These are phyloP conservation scores for Spinacia oleracea DNA, from an alignment of 179 eudicot species.

Conservation along the genomic window DNA sequence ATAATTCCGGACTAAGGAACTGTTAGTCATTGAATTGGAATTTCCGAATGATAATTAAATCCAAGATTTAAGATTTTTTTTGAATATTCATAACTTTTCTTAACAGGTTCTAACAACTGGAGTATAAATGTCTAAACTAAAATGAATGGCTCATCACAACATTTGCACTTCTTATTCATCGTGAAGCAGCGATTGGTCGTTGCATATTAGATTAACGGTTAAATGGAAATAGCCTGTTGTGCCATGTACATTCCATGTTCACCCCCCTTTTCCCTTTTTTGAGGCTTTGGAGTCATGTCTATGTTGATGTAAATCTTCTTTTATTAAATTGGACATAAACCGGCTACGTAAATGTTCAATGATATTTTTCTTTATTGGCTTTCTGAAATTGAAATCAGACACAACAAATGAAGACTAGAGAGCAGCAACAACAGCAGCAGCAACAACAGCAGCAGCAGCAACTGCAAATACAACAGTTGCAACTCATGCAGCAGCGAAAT, in stretches of 20 bases:
- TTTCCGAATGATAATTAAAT: neutral
- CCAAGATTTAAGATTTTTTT: no score
- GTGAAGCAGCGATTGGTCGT: neutral
- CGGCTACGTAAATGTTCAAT: conserved; percentile 5
- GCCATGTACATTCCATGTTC: neutral
- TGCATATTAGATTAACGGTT: neutral
- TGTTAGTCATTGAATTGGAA: neutral
- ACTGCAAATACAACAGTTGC: conserved; percentile 89
- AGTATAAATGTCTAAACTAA: no score
- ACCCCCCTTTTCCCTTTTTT: neutral
- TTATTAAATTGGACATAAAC: neutral
- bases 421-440: conserved; percentile 81
- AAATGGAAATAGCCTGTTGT: neutral
- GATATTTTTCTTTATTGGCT: neutral
- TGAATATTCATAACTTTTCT: neutral
- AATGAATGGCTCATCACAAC: neutral
- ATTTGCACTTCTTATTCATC: neutral
- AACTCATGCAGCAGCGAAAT: conserved; percentile 88
- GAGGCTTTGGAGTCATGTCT: neutral
- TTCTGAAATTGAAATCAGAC: conserved; percentile 44
- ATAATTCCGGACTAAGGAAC: neutral
- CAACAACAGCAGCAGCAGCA: conserved; percentile 72
- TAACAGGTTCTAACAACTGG: neutral
- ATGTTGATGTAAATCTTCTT: neutral
- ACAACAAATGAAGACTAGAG: conserved; percentile 89